Percentiles rank a stretch among this genome's conserved stretches.
phyloP scores from a whole-genome alignment of 2,329 filamentous ascomycete species.

The Monosporascus sp. region DNA sequence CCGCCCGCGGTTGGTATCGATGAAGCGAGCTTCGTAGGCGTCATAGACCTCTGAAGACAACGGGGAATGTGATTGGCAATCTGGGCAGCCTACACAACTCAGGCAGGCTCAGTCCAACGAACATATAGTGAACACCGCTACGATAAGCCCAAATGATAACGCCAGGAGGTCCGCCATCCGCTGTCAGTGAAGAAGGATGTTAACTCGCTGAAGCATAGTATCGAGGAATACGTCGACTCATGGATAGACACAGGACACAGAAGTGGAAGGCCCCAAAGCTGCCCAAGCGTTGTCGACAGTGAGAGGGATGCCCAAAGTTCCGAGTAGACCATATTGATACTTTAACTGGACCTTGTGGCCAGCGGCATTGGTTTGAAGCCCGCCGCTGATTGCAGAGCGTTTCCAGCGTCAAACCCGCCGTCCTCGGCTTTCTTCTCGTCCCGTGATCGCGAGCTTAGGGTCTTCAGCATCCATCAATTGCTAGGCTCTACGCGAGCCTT shows the following conservation, averaged over 20 bases:
- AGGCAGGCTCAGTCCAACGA: slow-evolving; percentile 36
- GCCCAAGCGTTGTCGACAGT: slow-evolving; percentile 63
- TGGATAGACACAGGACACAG: slow-evolving; percentile 46
- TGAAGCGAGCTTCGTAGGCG: slow-evolving; percentile 44
- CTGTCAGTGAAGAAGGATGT: slow-evolving; percentile 13
- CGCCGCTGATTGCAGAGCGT: no score
- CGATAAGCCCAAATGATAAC: slow-evolving; percentile 38
- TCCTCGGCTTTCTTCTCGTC: no score
- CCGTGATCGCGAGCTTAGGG: no score
- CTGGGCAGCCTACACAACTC: slow-evolving; percentile 27
- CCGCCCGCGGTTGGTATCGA: slow-evolving; percentile 55
- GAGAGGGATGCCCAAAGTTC: slow-evolving; percentile 54
- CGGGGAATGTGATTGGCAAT: neutral
- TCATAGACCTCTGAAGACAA: slow-evolving; percentile 5
- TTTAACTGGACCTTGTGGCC: slow-evolving; percentile 59
- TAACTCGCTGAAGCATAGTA: neutral
- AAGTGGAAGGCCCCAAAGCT: slow-evolving; percentile 56
- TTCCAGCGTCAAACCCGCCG: no score
- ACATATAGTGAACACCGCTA: slow-evolving; percentile 37
- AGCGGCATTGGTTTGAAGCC: slow-evolving; percentile 51
- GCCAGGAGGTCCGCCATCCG: slow-evolving; percentile 37
- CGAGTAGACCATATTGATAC: slow-evolving; percentile 56
- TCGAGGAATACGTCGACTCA: slow-evolving; percentile 19
- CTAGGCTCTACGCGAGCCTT: no score
- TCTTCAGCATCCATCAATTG: no score